Evolutionary conservation across 1,284 basidiomycete species (phyloP), one percentile per base, ranked within the genome.

Genomic region (Ceratobasidium sp.): DNA sequence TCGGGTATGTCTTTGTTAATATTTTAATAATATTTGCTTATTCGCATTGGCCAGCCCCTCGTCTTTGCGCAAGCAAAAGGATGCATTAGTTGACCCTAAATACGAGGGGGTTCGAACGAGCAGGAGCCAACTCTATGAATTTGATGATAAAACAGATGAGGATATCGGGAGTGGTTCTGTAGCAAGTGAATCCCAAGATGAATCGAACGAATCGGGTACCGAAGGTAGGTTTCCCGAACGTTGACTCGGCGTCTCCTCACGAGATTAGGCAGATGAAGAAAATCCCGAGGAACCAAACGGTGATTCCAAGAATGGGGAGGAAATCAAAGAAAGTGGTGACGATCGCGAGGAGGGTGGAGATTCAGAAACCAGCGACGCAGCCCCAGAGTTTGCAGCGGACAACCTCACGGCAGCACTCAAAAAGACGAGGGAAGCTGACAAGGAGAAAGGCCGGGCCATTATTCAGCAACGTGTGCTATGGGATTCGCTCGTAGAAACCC

Each of bases 401-500:
- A 83, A 87, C 73, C 77, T 86, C 68, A 78, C 84, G 27, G 80
- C 81, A 7, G 80, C 81, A 41, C 77, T 90, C 67, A 84, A 81
- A 71, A 82, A 83, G 75, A 85, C 82, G 27, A 83, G 85, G 71
- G 83, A 87, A 69, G 83, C 85, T 62, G 89, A 83, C 69, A 75
- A 82, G 53, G 77, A 79, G 46, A 84, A 97, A 78, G 95, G 94
- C 1, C 84, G 84, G 71, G 91, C 90, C 8, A 87, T 98, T 70
- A 83, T 86, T 62, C 84, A 84, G 72, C 95, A 98, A 78, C 84
- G 70, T 5, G 39, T 1, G 6, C 23, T 57, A 33, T 96, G 92
- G 87, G 92, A 96, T 76, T 82, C 83, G 5, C 80, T 97, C 39
- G 82, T 97, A 41, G 92, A 95, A 75, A 85, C 90, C 19, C 86